phyloP scores from a whole-genome alignment of 805 yeast genomes.

The Diddensiella santjacobensis region DNA sequence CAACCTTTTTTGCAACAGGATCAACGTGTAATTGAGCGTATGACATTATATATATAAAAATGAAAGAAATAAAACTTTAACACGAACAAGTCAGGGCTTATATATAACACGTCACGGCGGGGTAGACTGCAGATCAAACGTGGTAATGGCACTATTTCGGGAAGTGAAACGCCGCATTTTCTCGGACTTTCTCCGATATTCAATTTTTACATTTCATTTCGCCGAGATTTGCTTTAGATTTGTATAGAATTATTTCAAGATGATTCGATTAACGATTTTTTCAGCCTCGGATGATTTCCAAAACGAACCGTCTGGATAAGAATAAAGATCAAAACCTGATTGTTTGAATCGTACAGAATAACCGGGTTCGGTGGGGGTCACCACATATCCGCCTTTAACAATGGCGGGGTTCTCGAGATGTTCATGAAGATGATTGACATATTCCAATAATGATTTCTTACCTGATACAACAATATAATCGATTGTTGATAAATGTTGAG shows the following conservation, averaged over 20 bases:
- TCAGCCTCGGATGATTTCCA: constrained; percentile 30
- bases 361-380: constrained; percentile 34
- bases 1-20: constrained; percentile 76
- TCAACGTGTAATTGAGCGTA: constrained; percentile 41
- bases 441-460: constrained; percentile 32
- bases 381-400: constrained; percentile 31
- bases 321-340: constrained; percentile 26
- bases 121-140: background rate
- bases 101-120: background rate
- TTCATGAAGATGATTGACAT: constrained; percentile 34
- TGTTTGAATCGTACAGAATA: constrained; percentile 33
- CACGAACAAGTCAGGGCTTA: background rate
- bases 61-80: background rate
- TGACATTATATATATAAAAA: background rate
- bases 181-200: background rate
- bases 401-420: constrained; percentile 30
- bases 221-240: no score
- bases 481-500: constrained; percentile 36
- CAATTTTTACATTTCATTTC: background rate
- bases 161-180: background rate
- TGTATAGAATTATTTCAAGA: constrained; percentile 8
- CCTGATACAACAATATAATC: constrained; percentile 33
- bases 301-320: constrained; percentile 33
- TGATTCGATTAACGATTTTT: constrained; percentile 14
- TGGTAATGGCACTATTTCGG: background rate